A percentile compares a stretch with the other conserved stretches of the same genome.
Conservation (phyloP, 2,329 filamentous ascomycete genomes). For the Penicillium sp. region DNA sequence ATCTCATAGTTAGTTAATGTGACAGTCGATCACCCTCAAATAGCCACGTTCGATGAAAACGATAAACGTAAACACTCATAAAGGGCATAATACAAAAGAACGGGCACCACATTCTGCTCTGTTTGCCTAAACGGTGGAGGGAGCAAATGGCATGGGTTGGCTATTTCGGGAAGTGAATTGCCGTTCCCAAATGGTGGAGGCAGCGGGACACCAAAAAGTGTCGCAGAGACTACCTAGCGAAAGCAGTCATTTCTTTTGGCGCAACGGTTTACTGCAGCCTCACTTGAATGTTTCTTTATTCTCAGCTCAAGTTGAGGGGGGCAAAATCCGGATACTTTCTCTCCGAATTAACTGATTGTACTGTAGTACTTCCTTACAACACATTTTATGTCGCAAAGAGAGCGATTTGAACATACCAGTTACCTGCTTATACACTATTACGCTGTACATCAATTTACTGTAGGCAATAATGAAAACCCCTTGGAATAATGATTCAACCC, state of each 20-base stretch:
- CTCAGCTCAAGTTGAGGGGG: too few relatives aligned
- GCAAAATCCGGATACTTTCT: too few relatives aligned
- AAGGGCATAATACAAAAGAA: neutral
- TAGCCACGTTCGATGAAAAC: neutral
- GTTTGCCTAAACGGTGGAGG: neutral
- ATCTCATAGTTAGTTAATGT: neutral
- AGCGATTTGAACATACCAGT: neutral
- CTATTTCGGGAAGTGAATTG: neutral
- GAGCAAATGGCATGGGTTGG: neutral
- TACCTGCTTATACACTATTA: too few relatives aligned
- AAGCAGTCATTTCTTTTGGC: neutral
- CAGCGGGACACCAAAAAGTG: neutral
- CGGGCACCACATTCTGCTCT: neutral
- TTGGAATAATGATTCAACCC: neutral
- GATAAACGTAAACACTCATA: neutral
- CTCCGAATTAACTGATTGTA: too few relatives aligned
- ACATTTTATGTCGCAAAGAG: too few relatives aligned
- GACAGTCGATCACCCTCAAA: neutral
- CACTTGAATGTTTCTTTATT: too few relatives aligned
- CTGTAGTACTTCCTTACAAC: too few relatives aligned
- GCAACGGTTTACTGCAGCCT: too few relatives aligned
- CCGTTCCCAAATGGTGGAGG: neutral
- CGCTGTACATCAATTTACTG: neutral
- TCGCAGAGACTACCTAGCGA: neutral
- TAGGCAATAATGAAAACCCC: neutral